Conservation (phyloP, 192 early-diverging fungal species). For the Coemansia sp. region DNA sequence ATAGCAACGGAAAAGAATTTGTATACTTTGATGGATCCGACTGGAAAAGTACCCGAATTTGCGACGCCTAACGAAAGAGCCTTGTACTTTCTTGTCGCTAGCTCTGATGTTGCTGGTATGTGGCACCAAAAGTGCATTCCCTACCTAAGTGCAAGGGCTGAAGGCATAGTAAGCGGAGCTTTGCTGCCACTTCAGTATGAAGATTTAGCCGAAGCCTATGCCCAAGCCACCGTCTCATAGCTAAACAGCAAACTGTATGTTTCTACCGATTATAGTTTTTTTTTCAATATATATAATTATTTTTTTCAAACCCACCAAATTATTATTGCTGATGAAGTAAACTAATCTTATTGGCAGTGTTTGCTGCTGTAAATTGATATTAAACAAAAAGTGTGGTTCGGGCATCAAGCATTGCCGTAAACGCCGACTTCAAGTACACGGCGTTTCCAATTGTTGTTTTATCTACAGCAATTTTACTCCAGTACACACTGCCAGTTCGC, state of each 20-base stretch:
- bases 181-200: neutral
- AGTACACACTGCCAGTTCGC: neutral
- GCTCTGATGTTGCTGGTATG: neutral
- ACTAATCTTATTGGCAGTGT: neutral
- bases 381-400: slow-evolving; percentile 3
- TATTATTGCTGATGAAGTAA: neutral
- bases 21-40: neutral
- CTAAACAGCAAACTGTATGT: neutral
- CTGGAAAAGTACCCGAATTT: neutral
- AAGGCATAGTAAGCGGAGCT: neutral
- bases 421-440: neutral
- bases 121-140: neutral
- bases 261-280: too few relatives aligned
- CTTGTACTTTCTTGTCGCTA: neutral
- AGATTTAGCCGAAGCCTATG: neutral
- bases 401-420: neutral
- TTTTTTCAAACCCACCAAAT: neutral
- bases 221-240: neutral
- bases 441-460: slow-evolving; percentile 12
- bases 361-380: neutral
- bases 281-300: neutral
- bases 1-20: neutral
- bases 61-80: neutral
- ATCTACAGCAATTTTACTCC: slow-evolving; percentile 14
- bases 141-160: neutral